phyloP scores from a whole-genome alignment of 768 basidiomycete species.

The Podaxis sp. region DNA sequence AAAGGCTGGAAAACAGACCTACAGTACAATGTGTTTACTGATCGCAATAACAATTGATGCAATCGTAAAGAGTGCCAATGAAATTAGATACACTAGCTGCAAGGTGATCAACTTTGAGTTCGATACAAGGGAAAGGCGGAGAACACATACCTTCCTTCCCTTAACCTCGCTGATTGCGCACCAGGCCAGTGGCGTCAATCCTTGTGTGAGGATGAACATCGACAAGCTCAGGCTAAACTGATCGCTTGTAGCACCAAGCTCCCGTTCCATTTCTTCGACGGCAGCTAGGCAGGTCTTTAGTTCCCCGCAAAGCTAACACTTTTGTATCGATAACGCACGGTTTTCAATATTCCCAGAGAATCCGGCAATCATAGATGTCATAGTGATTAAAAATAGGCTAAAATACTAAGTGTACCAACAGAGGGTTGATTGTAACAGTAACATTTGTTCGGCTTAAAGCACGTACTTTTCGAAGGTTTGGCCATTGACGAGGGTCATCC shows the following conservation, averaged over 20 bases:
- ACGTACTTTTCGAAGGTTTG: constrained; percentile 48
- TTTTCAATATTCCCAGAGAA: constrained; percentile 62
- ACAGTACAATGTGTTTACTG: constrained; percentile 50
- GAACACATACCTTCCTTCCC: constrained; percentile 58
- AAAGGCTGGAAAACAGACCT: constrained; percentile 16
- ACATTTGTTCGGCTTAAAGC: no score
- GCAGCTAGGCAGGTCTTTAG: constrained; percentile 42
- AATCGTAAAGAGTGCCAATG: constrained; percentile 49
- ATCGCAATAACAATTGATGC: constrained; percentile 58
- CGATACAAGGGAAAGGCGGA: neutral
- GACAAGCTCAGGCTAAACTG: constrained; percentile 70
- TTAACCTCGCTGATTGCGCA: constrained; percentile 69
- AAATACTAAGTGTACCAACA: constrained; percentile 31
- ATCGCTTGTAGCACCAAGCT: constrained; percentile 56
- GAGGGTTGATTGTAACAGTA: neutral
- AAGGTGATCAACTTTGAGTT: neutral
- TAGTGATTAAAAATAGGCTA: constrained; percentile 44
- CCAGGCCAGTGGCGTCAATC: constrained; percentile 66
- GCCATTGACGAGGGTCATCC: constrained; percentile 66
- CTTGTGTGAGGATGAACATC: constrained; percentile 73
- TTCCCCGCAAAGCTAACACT: neutral
- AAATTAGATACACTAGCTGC: constrained; percentile 51
- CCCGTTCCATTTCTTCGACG: constrained; percentile 53
- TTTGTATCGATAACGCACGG: constrained; percentile 37
- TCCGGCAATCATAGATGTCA: constrained; percentile 57